A percentile compares a stretch with the other conserved stretches of the same genome.
These are phyloP conservation scores for Candida caryicola DNA, from an alignment of 805 yeast genomes.

Conservation along the genomic window DNA sequence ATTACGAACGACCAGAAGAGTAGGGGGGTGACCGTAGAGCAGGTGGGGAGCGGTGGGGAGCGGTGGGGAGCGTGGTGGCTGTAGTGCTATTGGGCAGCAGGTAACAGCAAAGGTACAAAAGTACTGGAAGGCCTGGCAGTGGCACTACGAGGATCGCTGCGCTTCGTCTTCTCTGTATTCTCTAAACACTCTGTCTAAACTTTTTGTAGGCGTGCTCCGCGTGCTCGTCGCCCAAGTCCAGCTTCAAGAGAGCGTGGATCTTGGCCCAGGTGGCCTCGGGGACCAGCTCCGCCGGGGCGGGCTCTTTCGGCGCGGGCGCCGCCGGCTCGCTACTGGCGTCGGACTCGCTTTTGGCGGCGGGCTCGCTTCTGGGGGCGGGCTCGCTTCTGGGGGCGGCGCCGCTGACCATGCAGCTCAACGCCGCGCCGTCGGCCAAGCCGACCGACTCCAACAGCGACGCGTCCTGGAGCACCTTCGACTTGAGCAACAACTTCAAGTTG, in stretches of 20 bases:
- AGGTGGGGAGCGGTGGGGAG: too few relatives aligned
- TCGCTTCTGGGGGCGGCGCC: background rate
- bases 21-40: too few relatives aligned
- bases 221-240: conserved; percentile 18
- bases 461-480: conserved; percentile 63
- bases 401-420: conserved; percentile 3
- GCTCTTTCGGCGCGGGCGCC: conserved; percentile 10
- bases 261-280: conserved; percentile 18
- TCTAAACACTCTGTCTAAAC: conserved; percentile 5
- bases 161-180: too few relatives aligned
- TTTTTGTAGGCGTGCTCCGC: conserved; percentile 16
- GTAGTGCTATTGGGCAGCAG: too few relatives aligned
- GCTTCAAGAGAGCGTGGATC: conserved; percentile 16
- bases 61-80: too few relatives aligned
- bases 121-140: too few relatives aligned
- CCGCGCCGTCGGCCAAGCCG: conserved; percentile 2
- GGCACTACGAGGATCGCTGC: too few relatives aligned
- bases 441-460: conserved; percentile 35
- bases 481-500: conserved; percentile 51
- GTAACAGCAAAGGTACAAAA: too few relatives aligned
- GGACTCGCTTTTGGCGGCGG: conserved; percentile 1
- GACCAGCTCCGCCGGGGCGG: conserved; percentile 8
- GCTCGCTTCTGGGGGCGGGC: background rate
- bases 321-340: background rate
- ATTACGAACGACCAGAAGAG: too few relatives aligned